Evolutionary conservation across 352 stramenopile species (phyloP), one percentile per base, ranked within the genome.

Genomic region (Pythium pyrilobum): DNA sequence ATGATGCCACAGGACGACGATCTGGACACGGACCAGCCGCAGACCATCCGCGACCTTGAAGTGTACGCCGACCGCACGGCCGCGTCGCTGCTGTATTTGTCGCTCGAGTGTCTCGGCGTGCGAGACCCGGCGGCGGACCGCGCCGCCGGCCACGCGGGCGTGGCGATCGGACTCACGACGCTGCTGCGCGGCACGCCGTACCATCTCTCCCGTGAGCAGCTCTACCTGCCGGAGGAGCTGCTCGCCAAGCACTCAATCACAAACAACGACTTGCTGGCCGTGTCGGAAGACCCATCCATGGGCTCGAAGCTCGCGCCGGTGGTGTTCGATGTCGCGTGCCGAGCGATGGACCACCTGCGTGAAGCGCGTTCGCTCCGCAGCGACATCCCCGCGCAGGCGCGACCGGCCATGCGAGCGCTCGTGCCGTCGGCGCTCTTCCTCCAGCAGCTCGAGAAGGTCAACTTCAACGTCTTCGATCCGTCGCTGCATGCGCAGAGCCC

Each of bases 1-100:
- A 32, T 3, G 21, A n/a, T 52, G 24, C 2, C 21, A 24, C 42
- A 82, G 72, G 82, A 96, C 56, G 62, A 84, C 40, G 89, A 97
- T 63, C 56, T 97, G 4, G 79, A 95, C 45, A 75, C 73, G n/a
- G 70, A 92, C 15, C 77, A 95, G 45, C 73, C 81, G 13, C 59
- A 74, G 31, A 77, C 67, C 12, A 54, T 97, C 18, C 55, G 56
- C 4, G 81, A 96, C 15, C 50, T 97, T 15, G 89, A 97, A 61
- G 39, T 72, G 1, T 96, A 96, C 51, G 74, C 85, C 0, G 88
- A 97, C 40, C 82, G 90, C 54, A 97, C 89, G 1, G 87, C 89
- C 0, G 80, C 85, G n/a, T 96, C 84, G 29, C 55, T 97, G 32
- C 47, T 97, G 38, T 96, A 96, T 61, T 63, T 97, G 23, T 91